A percentile compares a stretch with the other conserved stretches of the same genome.
Conservation (phyloP, 106 monocot species). For the Acorus gramineus region DNA sequence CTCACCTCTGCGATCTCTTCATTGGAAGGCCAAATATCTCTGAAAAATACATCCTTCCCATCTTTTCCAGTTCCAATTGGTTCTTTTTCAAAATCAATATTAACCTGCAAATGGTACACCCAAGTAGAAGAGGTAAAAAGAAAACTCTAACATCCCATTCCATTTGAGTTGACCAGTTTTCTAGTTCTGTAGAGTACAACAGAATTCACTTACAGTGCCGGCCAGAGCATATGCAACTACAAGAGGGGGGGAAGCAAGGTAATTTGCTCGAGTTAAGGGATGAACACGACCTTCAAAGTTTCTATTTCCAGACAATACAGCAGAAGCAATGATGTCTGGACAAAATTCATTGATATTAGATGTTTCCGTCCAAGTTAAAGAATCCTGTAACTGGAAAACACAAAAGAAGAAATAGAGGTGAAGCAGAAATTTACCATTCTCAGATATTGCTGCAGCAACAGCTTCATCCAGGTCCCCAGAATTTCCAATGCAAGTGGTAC, state of each 20-base stretch:
- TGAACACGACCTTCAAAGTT: conserved; percentile 94
- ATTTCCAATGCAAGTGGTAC: conserved; percentile 98
- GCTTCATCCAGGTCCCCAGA: conserved; percentile 91
- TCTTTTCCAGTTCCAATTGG: conserved; percentile 72
- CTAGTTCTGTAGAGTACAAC: too few relatives aligned
- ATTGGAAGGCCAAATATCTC: conserved; percentile 79
- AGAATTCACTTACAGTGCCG: conserved; percentile 50
- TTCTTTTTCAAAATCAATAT: conserved; percentile 83
- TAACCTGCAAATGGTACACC: conserved; percentile 36
- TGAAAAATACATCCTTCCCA: conserved; percentile 71
- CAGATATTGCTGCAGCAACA: conserved; percentile 70
- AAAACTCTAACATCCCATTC: neutral
- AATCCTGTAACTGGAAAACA: neutral
- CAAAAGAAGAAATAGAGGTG: neutral
- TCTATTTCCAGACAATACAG: conserved; percentile 87
- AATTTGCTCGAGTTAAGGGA: conserved; percentile 86
- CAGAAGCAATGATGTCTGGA: conserved; percentile 84
- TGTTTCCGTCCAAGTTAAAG: too few relatives aligned
- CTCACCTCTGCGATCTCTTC: conserved; percentile 75
- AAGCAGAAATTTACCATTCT: conserved; percentile 48
- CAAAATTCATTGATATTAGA: neutral
- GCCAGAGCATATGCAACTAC: conserved; percentile 97
- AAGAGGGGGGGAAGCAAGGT: conserved; percentile 93
- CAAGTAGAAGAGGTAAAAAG: neutral
- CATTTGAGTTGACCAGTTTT: neutral